Evolutionary conservation across 495 filamentous ascomycete genomes (phyloP).

Genomic region (Trichoderma asperelloides): DNA sequence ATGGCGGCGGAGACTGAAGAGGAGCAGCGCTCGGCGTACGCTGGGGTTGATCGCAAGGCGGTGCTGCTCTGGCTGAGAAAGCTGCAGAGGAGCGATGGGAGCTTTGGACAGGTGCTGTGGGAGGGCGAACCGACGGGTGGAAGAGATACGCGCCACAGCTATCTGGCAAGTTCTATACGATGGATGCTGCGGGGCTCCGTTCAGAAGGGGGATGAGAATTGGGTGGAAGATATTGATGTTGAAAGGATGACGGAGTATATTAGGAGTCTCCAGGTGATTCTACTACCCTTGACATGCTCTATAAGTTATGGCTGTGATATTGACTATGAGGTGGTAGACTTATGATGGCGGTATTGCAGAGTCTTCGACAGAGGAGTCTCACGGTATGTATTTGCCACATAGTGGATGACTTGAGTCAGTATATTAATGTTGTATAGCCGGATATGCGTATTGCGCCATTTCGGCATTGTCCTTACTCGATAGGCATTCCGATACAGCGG

Average conservation of each 20-base stretch:
- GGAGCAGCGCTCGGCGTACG: constrained; percentile 23
- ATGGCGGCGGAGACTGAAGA: constrained; percentile 67
- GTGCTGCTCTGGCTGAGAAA: constrained; percentile 65
- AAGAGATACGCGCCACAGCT: constrained; percentile 79
- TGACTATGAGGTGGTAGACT: constrained; percentile 39
- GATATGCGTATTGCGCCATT: constrained; percentile 81
- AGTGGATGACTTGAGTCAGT: not conserved
- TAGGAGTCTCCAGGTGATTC: constrained; percentile 46
- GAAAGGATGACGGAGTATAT: constrained; percentile 62
- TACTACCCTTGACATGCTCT: constrained; percentile 23
- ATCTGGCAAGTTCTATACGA: constrained; percentile 68
- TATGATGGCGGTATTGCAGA: constrained; percentile 89
- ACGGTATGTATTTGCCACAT: constrained; percentile 48
- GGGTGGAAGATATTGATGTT: constrained; percentile 65
- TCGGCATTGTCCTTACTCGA: constrained; percentile 63
- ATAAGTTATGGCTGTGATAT: too few species aligned
- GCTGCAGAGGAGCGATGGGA: constrained; percentile 76
- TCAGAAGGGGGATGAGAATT: constrained; percentile 42
- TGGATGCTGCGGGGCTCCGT: constrained; percentile 64
- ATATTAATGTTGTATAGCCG: constrained; percentile 43
- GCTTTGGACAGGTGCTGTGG: constrained; percentile 73
- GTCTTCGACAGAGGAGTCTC: constrained; percentile 72
- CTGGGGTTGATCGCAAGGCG: constrained; percentile 53
- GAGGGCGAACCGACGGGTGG: constrained; percentile 56
- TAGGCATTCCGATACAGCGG: constrained; percentile 27